Conservation (phyloP, 2,329 filamentous ascomycete species). For the Acephala macrosclerotiorum region DNA sequence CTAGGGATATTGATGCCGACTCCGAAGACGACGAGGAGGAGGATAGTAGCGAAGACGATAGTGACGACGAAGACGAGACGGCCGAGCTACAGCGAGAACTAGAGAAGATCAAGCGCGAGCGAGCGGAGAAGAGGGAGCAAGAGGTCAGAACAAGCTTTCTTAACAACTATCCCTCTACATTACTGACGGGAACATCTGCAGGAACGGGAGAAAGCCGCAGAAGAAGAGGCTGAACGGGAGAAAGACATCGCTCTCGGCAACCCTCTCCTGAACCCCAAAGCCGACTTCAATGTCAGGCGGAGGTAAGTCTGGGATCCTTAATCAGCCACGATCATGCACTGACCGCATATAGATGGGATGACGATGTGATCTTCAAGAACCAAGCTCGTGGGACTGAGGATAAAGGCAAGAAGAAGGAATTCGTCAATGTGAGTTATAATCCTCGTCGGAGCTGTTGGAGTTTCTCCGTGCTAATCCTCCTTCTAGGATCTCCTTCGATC, state of each 20-base stretch:
- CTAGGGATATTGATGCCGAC: constrained; percentile 85
- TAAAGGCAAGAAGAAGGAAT: constrained; percentile 87
- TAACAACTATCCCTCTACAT: constrained; percentile 6
- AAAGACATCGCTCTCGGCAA: constrained; percentile 92
- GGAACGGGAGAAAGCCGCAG: constrained; percentile 81
- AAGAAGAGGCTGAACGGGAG: constrained; percentile 84
- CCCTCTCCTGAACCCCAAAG: constrained; percentile 81
- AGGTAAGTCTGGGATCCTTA: constrained; percentile 45
- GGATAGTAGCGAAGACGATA: constrained; percentile 68
- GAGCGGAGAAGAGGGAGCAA: constrained; percentile 78
- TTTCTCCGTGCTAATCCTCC: constrained; percentile 21
- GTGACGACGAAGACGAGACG: constrained; percentile 81
- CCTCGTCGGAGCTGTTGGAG: constrained; percentile 15
- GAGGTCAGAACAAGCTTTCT: constrained; percentile 55
- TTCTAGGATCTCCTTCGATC: constrained; percentile 82
- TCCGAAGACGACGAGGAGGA: constrained; percentile 68
- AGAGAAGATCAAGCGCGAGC: constrained; percentile 90
- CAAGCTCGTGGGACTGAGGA: constrained; percentile 95
- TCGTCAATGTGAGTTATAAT: constrained; percentile 80
- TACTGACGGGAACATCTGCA: constrained; percentile 43
- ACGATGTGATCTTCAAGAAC: constrained; percentile 99
- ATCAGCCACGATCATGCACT: constrained; percentile 7
- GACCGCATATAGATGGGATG: constrained; percentile 75
- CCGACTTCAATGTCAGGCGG: constrained; percentile 89
- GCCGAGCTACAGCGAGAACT: constrained; percentile 91